These are phyloP conservation scores for Hansenula sp. DNA, from an alignment of 1,139 yeast genomes.

Conservation along the genomic window DNA sequence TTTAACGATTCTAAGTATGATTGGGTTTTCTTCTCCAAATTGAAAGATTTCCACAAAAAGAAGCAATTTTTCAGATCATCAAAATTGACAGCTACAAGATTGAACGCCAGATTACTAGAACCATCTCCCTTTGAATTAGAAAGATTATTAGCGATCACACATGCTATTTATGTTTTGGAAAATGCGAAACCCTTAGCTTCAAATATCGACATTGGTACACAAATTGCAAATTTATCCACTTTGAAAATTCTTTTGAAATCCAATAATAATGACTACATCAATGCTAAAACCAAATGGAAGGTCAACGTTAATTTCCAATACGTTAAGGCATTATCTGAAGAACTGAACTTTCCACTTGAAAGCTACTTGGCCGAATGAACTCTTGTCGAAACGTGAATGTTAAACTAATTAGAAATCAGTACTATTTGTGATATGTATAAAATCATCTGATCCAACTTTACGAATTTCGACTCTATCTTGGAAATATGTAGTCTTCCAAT, in stretches of 20 bases:
- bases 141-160: slow-evolving; percentile 61
- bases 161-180: slow-evolving; percentile 43
- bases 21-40: slow-evolving; percentile 54
- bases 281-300: slow-evolving; percentile 62
- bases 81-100: slow-evolving; percentile 35
- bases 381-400: background rate
- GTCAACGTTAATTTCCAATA: slow-evolving; percentile 55
- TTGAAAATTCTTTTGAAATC: slow-evolving; percentile 49
- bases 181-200: slow-evolving; percentile 27
- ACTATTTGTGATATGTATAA: slow-evolving; percentile 15
- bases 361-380: slow-evolving; percentile 40
- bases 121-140: slow-evolving; percentile 67
- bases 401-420: background rate
- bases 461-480: slow-evolving; percentile 45
- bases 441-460: slow-evolving; percentile 29
- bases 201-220: slow-evolving; percentile 49
- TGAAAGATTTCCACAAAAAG: slow-evolving; percentile 44
- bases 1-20: slow-evolving; percentile 60
- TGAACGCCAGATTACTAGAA: slow-evolving; percentile 52
- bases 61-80: slow-evolving; percentile 32
- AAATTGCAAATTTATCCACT: slow-evolving; percentile 56
- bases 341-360: slow-evolving; percentile 50
- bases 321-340: slow-evolving; percentile 46
- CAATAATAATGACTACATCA: slow-evolving; percentile 44
- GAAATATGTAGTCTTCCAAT: slow-evolving; percentile 60